Evolutionary conservation across 2,329 filamentous ascomycete species (phyloP).

Genomic region (Colletotrichum salicis): DNA sequence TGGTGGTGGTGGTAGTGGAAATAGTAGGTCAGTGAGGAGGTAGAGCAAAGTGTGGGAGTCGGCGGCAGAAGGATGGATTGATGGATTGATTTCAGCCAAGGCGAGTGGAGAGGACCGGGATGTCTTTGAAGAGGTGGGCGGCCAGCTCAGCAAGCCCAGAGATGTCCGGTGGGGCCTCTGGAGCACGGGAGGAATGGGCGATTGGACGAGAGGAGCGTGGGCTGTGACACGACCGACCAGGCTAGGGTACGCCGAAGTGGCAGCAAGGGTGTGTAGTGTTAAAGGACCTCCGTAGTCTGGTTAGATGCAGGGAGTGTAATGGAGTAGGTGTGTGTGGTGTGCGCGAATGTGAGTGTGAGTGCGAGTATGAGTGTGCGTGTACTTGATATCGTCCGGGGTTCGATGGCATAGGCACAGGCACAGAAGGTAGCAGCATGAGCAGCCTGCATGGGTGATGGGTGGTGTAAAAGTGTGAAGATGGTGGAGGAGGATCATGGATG

Average conservation of each 20-base stretch:
- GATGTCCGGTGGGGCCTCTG: conserved; percentile 35
- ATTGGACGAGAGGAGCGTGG: conserved; percentile 45
- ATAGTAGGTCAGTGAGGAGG: conserved; percentile 2
- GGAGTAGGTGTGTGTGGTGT: conserved; percentile 20
- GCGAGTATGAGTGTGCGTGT: background rate
- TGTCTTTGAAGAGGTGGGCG: conserved; percentile 32
- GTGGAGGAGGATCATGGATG: background rate
- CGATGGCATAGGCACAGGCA: conserved; percentile 4
- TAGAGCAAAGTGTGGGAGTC: conserved; percentile 17
- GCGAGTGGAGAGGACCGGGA: conserved; percentile 31
- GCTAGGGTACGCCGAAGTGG: conserved; percentile 35
- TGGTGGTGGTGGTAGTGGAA: conserved; percentile 13
- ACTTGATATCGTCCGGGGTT: conserved; percentile 33
- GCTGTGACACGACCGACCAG: conserved; percentile 44
- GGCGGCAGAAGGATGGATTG: conserved; percentile 31
- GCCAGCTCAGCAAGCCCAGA: conserved; percentile 37
- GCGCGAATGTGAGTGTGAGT: background rate
- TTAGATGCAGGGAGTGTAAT: conserved; percentile 31
- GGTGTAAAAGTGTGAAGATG: background rate
- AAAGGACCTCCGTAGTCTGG: conserved; percentile 12
- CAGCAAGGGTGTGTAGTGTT: conserved; percentile 33
- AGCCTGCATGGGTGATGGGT: conserved; percentile 8
- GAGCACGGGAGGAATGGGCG: conserved; percentile 39
- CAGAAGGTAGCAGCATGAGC: background rate
- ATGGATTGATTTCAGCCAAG: conserved; percentile 29